phyloP scores from a whole-genome alignment of 148 eudicot genomes.

The Oxyria digyna region DNA sequence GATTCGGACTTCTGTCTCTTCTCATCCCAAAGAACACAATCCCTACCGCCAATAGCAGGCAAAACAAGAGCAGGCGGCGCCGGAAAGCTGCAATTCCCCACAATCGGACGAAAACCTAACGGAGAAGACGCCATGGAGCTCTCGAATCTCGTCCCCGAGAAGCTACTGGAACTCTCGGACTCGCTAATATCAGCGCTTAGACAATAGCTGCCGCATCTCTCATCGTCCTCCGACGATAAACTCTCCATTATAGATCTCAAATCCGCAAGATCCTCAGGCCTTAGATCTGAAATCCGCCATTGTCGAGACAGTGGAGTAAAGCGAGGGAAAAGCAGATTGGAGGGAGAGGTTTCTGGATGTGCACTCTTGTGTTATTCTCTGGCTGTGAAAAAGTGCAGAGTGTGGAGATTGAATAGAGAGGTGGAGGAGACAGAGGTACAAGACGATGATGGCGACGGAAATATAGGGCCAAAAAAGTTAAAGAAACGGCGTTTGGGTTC shows the following conservation, averaged over 20 bases:
- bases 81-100: conserved; percentile 20
- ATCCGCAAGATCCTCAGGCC: conserved; percentile 3
- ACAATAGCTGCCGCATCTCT: conserved; percentile 37
- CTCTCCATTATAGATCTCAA: conserved; percentile 18
- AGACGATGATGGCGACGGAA: conserved; percentile 2
- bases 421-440: conserved; percentile 2
- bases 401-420: conserved; percentile 1
- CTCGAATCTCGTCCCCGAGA: conserved; percentile 24
- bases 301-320: not conserved
- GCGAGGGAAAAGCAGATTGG: not conserved
- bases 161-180: conserved; percentile 48
- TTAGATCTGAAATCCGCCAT: not conserved
- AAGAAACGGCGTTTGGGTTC: conserved; percentile 14
- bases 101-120: conserved; percentile 9
- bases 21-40: conserved; percentile 49
- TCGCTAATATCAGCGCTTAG: conserved; percentile 71
- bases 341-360: not conserved
- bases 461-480: not conserved
- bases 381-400: not conserved
- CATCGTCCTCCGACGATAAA: conserved; percentile 46
- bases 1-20: conserved; percentile 15
- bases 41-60: conserved; percentile 45
- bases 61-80: conserved; percentile 17
- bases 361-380: conserved; percentile 5
- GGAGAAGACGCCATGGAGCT: conserved; percentile 32